Conservation (phyloP, 352 stramenopile species). For the Phytophthora constricta region DNA sequence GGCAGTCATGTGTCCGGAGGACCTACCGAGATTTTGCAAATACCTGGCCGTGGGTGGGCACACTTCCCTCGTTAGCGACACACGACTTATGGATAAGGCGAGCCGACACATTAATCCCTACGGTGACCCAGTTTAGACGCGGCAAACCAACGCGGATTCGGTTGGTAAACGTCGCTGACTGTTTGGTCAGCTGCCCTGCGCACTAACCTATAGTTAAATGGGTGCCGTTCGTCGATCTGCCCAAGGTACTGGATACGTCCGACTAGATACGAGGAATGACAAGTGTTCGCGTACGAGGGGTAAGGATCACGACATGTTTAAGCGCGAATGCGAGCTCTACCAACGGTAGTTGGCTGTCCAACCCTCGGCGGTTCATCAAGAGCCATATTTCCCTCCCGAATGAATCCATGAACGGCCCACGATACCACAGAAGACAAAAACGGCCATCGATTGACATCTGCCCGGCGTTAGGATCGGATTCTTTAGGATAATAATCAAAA, state of each 20-base stretch:
- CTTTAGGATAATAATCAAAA: too few species aligned
- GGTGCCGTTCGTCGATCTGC: background rate
- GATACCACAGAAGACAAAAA: too few species aligned
- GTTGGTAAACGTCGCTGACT: background rate
- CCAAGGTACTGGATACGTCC: background rate
- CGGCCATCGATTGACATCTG: too few species aligned
- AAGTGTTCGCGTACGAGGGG: background rate
- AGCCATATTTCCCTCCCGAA: too few species aligned
- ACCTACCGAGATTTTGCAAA: background rate
- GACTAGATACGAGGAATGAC: slow-evolving; percentile 1
- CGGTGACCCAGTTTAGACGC: background rate
- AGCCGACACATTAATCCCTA: background rate
- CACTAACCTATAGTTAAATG: background rate
- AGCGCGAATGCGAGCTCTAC: background rate
- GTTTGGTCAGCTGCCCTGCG: background rate
- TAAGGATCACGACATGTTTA: background rate
- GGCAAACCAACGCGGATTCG: background rate
- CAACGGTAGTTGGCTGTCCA: background rate
- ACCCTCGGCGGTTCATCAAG: background rate
- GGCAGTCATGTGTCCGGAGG: background rate
- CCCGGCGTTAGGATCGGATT: too few species aligned
- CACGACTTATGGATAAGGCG: background rate
- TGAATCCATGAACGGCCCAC: too few species aligned
- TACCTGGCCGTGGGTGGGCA: background rate
- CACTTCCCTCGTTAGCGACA: background rate